These are phyloP conservation scores for Hippophae tibetana DNA, from an alignment of 306 rosid genomes.

Conservation along the genomic window DNA sequence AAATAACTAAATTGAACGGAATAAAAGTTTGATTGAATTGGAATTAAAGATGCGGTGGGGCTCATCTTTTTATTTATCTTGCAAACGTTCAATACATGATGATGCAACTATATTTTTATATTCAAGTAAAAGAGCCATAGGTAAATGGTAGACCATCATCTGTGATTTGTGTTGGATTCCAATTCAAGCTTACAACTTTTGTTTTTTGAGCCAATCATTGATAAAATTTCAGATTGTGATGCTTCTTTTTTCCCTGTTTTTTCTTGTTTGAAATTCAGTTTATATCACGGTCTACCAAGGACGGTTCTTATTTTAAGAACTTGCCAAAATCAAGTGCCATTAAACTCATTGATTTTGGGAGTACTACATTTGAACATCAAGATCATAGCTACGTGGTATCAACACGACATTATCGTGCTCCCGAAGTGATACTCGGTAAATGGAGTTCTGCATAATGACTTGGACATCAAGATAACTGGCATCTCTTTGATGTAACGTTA, in stretches of 20 bases:
- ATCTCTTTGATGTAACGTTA: constrained; percentile 9
- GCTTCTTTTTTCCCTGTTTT: neutral
- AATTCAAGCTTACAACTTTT: constrained; percentile 6
- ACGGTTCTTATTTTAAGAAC: constrained; percentile 65
- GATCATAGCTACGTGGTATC: constrained; percentile 79
- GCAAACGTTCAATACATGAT: no score
- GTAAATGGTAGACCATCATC: neutral
- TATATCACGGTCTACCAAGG: constrained; percentile 48
- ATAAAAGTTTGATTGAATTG: no score
- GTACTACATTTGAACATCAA: constrained; percentile 69
- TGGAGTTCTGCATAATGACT: constrained; percentile 10
- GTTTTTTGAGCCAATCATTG: constrained; percentile 2
- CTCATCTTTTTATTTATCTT: no score
- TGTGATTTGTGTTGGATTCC: constrained; percentile 5
- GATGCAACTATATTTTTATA: no score
- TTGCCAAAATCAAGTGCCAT: constrained; percentile 73
- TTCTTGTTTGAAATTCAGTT: constrained; percentile 33
- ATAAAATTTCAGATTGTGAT: constrained; percentile 6
- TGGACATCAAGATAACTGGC: neutral
- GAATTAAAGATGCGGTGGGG: no score
- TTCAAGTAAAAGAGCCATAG: no score
- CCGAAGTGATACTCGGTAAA: constrained; percentile 71
- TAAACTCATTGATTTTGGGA: constrained; percentile 82
- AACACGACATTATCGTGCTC: constrained; percentile 80
- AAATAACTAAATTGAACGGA: no score